Evolutionary conservation across 352 stramenopile genomes (phyloP).

Genomic region (Thraustotheca clavata): DNA sequence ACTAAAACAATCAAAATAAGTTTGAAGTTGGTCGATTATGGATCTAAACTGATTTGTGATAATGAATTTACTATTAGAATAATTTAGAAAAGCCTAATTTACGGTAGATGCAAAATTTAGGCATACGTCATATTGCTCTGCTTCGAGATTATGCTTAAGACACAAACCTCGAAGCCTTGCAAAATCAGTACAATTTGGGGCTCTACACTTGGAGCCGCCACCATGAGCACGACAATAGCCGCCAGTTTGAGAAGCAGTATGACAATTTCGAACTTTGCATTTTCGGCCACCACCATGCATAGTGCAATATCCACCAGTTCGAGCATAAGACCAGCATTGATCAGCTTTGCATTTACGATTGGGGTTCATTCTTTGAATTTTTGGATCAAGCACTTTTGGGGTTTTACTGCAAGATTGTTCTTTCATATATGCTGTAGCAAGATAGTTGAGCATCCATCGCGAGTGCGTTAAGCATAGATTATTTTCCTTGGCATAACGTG

Average conservation of each 20-base stretch:
- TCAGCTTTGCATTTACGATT: slow-evolving; percentile 20
- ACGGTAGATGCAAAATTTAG: not conserved
- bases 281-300: slow-evolving; percentile 21
- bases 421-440: not conserved
- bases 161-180: slow-evolving; percentile 18
- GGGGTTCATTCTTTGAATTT: slow-evolving; percentile 11
- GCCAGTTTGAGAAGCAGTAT: slow-evolving; percentile 18
- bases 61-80: no score
- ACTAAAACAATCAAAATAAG: no score
- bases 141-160: slow-evolving; percentile 15
- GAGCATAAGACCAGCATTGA: slow-evolving; percentile 15
- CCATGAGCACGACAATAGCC: slow-evolving; percentile 19
- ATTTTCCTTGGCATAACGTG: slow-evolving; percentile 1
- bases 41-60: no score
- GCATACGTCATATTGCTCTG: not conserved
- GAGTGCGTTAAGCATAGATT: slow-evolving; percentile 4
- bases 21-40: no score
- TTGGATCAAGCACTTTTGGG: slow-evolving; percentile 10
- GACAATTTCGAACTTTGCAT: slow-evolving; percentile 17
- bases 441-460: not conserved
- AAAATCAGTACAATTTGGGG: slow-evolving; percentile 1
- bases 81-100: no score
- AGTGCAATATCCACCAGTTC: slow-evolving; percentile 19
- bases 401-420: not conserved
- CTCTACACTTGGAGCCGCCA: slow-evolving; percentile 10